Percentiles rank a stretch among this genome's conserved stretches.
Evolutionary conservation across 2,329 filamentous ascomycete genomes (phyloP).

Genomic region (Penicillium sp.): DNA sequence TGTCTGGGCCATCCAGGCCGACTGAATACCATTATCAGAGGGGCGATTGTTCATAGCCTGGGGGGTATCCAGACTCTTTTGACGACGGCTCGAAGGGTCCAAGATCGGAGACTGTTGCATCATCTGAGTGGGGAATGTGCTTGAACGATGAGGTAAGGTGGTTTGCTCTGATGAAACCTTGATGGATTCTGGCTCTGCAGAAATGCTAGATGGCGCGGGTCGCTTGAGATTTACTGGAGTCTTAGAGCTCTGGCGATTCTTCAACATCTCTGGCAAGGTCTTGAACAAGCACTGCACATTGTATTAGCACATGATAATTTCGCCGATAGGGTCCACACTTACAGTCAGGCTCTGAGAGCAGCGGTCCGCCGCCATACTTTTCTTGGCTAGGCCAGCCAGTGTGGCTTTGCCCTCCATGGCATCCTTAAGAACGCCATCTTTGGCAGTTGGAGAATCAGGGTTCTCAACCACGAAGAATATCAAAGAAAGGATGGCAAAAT

Average conservation of each 20-base stretch:
- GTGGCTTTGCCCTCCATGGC: constrained; percentile 82
- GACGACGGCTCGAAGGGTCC: constrained; percentile 25
- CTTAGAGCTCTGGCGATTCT: constrained; percentile 52
- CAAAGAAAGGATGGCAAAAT: constrained; percentile 65
- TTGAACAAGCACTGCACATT: constrained; percentile 72
- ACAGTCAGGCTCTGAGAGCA: constrained; percentile 78
- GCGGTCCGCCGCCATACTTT: constrained; percentile 84
- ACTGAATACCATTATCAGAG: constrained; percentile 19
- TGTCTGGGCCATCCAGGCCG: constrained; percentile 28
- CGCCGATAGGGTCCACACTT: constrained; percentile 35
- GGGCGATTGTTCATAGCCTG: constrained; percentile 19
- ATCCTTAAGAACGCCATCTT: constrained; percentile 76
- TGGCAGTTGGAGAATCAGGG: constrained; percentile 59
- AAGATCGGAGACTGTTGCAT: constrained; percentile 24
- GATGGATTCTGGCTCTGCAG: constrained; percentile 11
- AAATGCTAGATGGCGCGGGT: constrained; percentile 34
- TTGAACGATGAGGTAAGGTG: constrained; percentile 35
- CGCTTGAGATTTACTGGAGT: constrained; percentile 52
- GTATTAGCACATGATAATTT: constrained; percentile 1
- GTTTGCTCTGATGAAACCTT: constrained; percentile 21
- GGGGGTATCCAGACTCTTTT: constrained; percentile 34
- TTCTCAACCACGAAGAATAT: constrained; percentile 67
- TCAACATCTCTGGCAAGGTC: constrained; percentile 72
- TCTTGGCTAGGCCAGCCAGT: constrained; percentile 73
- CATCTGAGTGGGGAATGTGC: constrained; percentile 41